Conservation (phyloP, 108 stramenopile species). For the Skeletonema costatum region DNA sequence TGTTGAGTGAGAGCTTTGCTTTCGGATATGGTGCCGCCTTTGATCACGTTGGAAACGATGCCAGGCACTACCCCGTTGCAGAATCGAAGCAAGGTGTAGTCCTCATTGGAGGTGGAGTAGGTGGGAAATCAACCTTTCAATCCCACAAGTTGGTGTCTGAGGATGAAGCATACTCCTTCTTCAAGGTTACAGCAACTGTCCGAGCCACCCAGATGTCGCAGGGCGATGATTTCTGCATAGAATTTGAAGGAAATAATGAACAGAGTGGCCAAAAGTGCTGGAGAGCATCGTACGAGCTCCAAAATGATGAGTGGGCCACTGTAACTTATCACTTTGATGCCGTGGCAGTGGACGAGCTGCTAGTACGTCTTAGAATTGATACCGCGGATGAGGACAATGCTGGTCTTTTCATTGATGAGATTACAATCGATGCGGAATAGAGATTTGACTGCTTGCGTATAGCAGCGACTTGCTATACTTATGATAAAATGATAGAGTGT, state of each 20-base stretch:
- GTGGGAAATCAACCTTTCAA: neutral
- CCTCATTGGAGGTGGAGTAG: neutral
- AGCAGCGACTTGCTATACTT: neutral
- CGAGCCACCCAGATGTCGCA: neutral
- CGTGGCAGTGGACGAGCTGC: neutral
- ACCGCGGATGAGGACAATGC: neutral
- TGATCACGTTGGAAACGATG: neutral
- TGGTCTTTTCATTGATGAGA: neutral
- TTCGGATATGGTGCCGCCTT: neutral
- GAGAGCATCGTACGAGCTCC: neutral
- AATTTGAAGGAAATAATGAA: neutral
- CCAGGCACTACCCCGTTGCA: neutral
- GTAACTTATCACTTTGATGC: neutral
- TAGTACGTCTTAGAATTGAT: neutral
- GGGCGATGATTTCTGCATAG: neutral
- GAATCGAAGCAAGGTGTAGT: neutral
- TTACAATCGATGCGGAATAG: conserved; percentile 3
- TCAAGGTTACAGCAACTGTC: neutral
- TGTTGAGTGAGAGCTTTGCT: neutral
- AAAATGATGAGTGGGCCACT: neutral
- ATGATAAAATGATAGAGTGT: too few species aligned
- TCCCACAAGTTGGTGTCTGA: neutral
- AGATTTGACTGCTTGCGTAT: neutral
- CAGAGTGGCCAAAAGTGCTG: conserved; percentile 5
- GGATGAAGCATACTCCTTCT: neutral